Percentiles rank a stretch among this genome's conserved stretches.
phyloP scores from a whole-genome alignment of 441 rosid genomes.

The Erodium chrysanthum region DNA sequence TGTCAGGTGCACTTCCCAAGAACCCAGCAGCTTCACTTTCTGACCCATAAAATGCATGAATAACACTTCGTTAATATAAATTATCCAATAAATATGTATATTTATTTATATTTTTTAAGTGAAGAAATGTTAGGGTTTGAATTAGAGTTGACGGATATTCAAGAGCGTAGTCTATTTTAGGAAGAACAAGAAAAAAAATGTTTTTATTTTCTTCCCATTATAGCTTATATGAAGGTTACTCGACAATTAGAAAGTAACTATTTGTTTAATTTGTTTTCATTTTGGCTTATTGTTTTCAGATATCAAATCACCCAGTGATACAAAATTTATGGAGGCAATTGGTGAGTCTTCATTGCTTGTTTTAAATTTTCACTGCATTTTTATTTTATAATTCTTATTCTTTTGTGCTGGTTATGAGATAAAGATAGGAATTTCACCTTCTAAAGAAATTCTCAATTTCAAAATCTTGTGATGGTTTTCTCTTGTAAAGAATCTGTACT shows the following conservation, averaged over 20 bases:
- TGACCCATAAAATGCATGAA: not conserved
- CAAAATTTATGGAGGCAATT: constrained; percentile 68
- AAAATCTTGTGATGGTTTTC: not conserved
- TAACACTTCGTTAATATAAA: not conserved
- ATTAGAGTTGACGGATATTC: not conserved
- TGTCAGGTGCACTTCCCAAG: constrained; percentile 37
- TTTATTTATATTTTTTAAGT: not conserved
- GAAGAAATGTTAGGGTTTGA: not conserved
- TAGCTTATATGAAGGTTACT: not conserved
- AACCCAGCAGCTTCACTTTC: not conserved
- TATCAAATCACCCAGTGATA: constrained; percentile 72
- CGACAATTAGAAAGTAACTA: no score
- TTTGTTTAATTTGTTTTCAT: not conserved
- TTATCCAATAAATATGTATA: not conserved
- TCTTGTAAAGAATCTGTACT: not conserved
- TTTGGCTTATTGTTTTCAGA: constrained; percentile 39
- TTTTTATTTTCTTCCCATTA: not conserved
- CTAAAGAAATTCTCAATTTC: not conserved
- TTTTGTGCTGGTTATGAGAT: not conserved
- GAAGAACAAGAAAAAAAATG: not conserved
- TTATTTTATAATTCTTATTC: not conserved
- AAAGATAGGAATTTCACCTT: not conserved
- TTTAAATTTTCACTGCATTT: not conserved
- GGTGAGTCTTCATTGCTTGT: constrained; percentile 42
- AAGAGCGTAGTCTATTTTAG: not conserved